phyloP scores from a whole-genome alignment of 108 stramenopile species.

The Nitzschia palea region DNA sequence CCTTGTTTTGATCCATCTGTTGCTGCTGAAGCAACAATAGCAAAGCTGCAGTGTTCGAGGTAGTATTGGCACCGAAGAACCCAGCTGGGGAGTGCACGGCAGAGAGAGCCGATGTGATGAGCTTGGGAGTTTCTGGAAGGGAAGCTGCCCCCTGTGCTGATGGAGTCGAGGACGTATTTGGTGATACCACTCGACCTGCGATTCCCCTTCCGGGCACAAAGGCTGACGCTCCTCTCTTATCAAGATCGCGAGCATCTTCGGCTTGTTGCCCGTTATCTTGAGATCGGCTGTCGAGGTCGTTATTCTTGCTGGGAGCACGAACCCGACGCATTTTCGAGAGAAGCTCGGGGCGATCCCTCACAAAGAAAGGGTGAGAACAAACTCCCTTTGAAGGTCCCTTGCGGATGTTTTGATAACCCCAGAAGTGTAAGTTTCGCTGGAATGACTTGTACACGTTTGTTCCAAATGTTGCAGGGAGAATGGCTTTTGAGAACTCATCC shows the following conservation, averaged over 20 bases:
- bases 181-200: background rate
- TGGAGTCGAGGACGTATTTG: background rate
- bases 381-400: slow-evolving; percentile 60
- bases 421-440: slow-evolving; percentile 58
- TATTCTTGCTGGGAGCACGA: slow-evolving; percentile 1
- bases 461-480: slow-evolving; percentile 50
- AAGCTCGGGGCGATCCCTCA: slow-evolving; percentile 20
- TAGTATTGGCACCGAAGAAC: too few species aligned
- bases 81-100: too few species aligned
- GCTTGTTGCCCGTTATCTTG: background rate
- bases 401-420: slow-evolving; percentile 43
- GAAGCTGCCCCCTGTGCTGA: background rate
- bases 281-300: background rate
- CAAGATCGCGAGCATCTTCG: background rate
- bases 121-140: background rate
- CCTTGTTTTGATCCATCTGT: background rate
- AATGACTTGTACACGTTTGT: slow-evolving; percentile 63
- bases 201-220: background rate
- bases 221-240: background rate
- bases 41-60: background rate
- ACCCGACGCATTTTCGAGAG: slow-evolving; percentile 21
- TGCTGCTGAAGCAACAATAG: slow-evolving; percentile 6
- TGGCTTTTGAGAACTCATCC: slow-evolving; percentile 47
- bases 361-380: slow-evolving; percentile 23
- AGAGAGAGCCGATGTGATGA: background rate